Evolutionary conservation across 2,329 filamentous ascomycete species (phyloP), one percentile per base, ranked within the genome.

Genomic region (Aspergillus oerlinghausenensis): DNA sequence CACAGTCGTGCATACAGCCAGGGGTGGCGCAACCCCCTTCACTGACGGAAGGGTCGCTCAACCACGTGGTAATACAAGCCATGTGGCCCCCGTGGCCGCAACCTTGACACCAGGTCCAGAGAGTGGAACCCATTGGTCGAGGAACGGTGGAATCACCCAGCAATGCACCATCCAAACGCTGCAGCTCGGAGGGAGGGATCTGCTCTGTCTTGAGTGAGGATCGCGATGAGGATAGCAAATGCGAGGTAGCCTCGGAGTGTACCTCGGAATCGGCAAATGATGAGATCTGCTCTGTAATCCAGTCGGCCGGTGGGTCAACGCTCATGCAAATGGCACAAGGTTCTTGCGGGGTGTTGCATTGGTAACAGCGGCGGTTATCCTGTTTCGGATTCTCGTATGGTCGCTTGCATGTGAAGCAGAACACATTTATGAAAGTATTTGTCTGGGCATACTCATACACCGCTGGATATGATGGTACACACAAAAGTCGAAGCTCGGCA

Each of bases 51-150:
- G 76, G 61, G 52, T 81, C 77, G 19, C 72, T 71, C 54, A 84
- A 80, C 84, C 84, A 86, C 14, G 77, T 75, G 7, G 74, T 75
- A 29, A 86, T 75, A 66, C 85, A 88, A 51, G 78, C 78, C 5
- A 79, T 72, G 65, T 88, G 85, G 2, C 80, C 83, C 42, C 81
- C 79, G 63, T 88, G 85, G 3, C 83, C 82, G 67, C 85, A 88
- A 11, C 80, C 74, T 63, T 84, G 76, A 67, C 85, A 88, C 74
- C 79, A 80, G 4, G 80, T 78, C 78, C 80, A 84, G 21, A 84
- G 74, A 6, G 68, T 66, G 17, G 73, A 65, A 32, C 71, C 73
- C 55, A 66, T 68, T 29, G 68, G 66, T 19, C 67, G 67, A 8
- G 66, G 61, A 56, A 57, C 55, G 60, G 55, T 69, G 60, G 63